Conservation (phyloP, 495 filamentous ascomycete genomes). For the Sporormia fimetaria region DNA sequence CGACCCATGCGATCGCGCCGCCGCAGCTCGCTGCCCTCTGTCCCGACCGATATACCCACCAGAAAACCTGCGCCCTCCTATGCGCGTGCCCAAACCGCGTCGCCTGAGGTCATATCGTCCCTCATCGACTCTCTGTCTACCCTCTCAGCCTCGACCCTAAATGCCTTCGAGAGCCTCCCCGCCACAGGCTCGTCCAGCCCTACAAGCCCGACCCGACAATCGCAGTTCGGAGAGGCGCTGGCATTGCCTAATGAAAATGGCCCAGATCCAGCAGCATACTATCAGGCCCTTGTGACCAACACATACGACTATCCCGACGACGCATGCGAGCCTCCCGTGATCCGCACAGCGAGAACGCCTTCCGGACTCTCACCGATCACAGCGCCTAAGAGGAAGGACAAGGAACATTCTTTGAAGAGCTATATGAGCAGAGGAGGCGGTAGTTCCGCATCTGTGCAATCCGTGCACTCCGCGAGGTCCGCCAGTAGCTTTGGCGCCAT, state of each 20-base stretch:
- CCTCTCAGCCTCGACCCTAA: conserved; percentile 64
- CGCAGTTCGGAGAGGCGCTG: conserved; percentile 22
- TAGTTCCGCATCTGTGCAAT: conserved; percentile 21
- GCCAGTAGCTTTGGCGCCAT: conserved; percentile 25
- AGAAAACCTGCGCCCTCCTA: conserved; percentile 33
- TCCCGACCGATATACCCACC: conserved; percentile 12
- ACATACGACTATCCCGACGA: conserved; percentile 54
- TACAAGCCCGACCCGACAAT: conserved; percentile 26
- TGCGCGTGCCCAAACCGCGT: conserved; percentile 49
- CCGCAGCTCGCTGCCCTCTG: conserved; percentile 16
- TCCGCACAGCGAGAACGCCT: conserved; percentile 76
- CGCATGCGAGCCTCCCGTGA: conserved; percentile 68
- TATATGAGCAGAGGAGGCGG: conserved; percentile 23
- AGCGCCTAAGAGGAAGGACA: conserved; percentile 35
- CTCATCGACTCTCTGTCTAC: conserved; percentile 84
- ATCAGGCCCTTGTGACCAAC: conserved; percentile 32
- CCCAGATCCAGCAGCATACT: conserved; percentile 56
- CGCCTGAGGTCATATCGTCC: conserved; percentile 86
- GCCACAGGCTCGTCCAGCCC: conserved; percentile 30
- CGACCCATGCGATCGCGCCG: conserved; percentile 10
- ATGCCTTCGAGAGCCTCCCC: conserved; percentile 58
- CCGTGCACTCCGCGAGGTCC: conserved; percentile 12
- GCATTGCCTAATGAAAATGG: conserved; percentile 43
- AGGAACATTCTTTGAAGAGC: conserved; percentile 26
- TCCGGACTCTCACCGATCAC: conserved; percentile 60